Evolutionary conservation across 768 basidiomycete genomes (phyloP), one percentile per base, ranked within the genome.

Genomic region (Cantharellus anzutake): DNA sequence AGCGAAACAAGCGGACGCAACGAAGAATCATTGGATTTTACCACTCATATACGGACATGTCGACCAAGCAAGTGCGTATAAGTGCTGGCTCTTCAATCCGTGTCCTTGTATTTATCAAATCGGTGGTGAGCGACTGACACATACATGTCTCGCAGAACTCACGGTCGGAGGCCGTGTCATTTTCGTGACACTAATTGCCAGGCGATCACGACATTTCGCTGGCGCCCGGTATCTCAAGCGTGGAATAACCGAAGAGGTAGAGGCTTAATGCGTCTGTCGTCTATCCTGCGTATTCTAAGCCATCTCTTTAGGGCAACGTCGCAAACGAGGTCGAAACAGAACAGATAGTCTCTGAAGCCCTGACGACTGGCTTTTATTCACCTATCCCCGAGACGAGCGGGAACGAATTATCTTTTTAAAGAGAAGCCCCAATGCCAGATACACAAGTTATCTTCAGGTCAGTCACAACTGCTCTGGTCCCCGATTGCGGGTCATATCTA

Each of bases 251-350:
- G 86, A 91, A 63, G 81, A 94, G 75, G 92, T 90, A 53, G 37
- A 55, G 50, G 34, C 3, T 44, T 4, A 5, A 42, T 16, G 7
- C 16, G 40, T 55, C 7, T 7, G 16, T 55, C 7, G 37, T 11
- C 11, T 35, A 7, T 7, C 7, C 52, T 35, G 37, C 52, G 11
- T 11, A 29, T 51, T 2, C 20, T 55, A 37, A 48, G 11, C 29
- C 44, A 55, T 14, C 20, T 5, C n/a, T 20, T 5, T 62, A 96
- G 91, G 96, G 96, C 2, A 90, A 93, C 67, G 94, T 98, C 5
- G 94, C 94, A 2, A 99, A 99, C 67, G 96, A 98, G 70, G 96
- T 99, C 2, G 96, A 99, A 71, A 96, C 92, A 0, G 96, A 99
- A 68, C 96, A 99, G 67, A 94, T 99, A 57, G 89, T 94, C 0